Evolutionary conservation across 306 rosid genomes (phyloP), one percentile per base, ranked within the genome.

Genomic region (Malus fusca): DNA sequence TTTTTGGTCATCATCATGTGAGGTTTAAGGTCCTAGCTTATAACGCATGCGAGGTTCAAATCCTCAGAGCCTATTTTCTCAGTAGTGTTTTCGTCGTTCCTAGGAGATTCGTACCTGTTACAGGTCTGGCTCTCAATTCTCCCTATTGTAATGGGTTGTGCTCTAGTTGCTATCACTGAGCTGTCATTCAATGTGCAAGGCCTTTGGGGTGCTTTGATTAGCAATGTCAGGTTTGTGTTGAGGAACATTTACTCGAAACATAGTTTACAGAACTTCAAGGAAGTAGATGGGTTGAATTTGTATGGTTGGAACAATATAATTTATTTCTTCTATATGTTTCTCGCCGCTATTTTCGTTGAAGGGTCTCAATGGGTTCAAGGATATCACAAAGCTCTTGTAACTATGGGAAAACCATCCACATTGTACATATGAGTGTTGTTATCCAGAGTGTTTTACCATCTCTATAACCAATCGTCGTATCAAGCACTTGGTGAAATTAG

Each of bases 391-490:
- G 93, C 99, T 14, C 78, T 43, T 11, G 48, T 0, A 43, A 1
- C 15, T 43, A 4, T 43, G 15, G 15, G 48, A 11, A 43, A 11
- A 43, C 48, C 15, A 43, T 43, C 48, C 48, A 43, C 4, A 43
- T 43, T 43, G 48, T 43, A 11, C 4, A 43, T 11, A 43, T 43
- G 48, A 4, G 48, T 43, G 4, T 52, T 92, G 84, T 71, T 95
- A 17, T 90, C 98, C 66, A 93, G 97, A 17, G 81, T 95, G 71
- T 95, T 92, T 84, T 95, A 95, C 82, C 97, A 92, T 88, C 92
- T 95, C 26, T 95, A 95, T 82, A 92, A 95, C 75, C 97, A 95
- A 79, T 95, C 98, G 8, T 92, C 97, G 43, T 95, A 95, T 73
- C 96, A 92, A 85, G 98, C 98, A 37, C 79, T 90, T 21, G 97